Conservation (phyloP, 345 rosid genomes). For the Salix koriyanagi region DNA sequence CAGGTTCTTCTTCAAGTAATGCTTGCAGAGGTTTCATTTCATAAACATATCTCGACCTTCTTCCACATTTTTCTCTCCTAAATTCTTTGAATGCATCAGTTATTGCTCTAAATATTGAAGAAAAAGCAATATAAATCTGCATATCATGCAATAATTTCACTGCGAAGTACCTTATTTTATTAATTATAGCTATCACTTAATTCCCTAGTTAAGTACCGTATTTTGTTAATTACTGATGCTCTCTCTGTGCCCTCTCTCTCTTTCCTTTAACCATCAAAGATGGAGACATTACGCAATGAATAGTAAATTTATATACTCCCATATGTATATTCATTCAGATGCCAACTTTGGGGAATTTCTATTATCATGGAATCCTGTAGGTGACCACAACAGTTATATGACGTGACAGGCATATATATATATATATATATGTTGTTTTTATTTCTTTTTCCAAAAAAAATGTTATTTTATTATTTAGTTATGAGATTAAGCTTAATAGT, state of each 20-base stretch:
- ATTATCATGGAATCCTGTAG: no score
- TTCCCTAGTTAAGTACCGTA: background rate
- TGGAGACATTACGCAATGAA: background rate
- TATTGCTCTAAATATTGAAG: background rate
- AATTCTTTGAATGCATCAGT: background rate
- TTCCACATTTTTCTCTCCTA: conserved; percentile 15
- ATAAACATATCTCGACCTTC: conserved; percentile 18
- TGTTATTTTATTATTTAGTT: no score
- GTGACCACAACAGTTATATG: no score
- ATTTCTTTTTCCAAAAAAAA: no score
- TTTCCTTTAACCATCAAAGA: background rate
- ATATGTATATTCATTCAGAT: no score
- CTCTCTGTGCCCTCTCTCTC: background rate
- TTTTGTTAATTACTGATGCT: background rate
- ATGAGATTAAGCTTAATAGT: no score
- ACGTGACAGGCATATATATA: no score
- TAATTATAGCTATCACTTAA: background rate
- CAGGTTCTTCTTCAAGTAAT: conserved; percentile 28
- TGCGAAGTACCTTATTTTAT: conserved; percentile 1
- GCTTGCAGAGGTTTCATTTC: conserved; percentile 27
- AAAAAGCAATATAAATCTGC: background rate
- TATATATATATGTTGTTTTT: no score
- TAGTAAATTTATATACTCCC: no score
- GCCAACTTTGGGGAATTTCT: no score
- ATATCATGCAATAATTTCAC: background rate